Evolutionary conservation across 352 stramenopile genomes (phyloP), one percentile per base, ranked within the genome.

Genomic region (Pythium brassicae): DNA sequence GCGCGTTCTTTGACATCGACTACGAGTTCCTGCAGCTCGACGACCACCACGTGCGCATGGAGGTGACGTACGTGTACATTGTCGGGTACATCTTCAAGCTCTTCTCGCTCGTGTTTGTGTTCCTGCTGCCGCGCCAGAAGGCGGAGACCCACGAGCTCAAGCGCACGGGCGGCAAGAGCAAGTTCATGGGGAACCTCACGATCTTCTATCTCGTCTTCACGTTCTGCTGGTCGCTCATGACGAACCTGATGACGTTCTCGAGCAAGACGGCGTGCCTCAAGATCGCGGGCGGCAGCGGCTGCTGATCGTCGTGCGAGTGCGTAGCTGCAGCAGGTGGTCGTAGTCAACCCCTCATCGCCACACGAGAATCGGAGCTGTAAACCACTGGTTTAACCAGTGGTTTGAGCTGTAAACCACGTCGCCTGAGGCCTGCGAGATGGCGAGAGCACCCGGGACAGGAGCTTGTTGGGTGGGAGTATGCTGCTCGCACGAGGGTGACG

Each of bases 231-330:
- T 54, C 61, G 19, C 49, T 72, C 40, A 69, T 57, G 47, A 69
- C 57, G 23, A 72, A 69, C 43, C 15, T 72, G 27, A 49, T 72
- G 46, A 34, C 46, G 22, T 56, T 72, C 43, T 72, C 46, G 34
- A 55, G 25, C 42, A 55, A 46, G 44, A 60, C 54, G 19, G 12
- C 29, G 44, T 60, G 54, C 17, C 54, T 60, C 15, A 44, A 46
- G 44, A 60, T 53, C 54, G 54, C 54, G 1, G 54, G 54, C 14
- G 54, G 54, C 42, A 39, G 22, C 20, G 46, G 46, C 35, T 60
- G 54, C 25, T 94, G 95, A 22, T 79, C 86, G 63, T 89, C 84
- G 44, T 92, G 76, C n/a, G 40, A 46, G n/a, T 45, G n/a, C n/a
- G n/a, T n/a, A n/a, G n/a, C n/a, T n/a, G n/a, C n/a, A n/a, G n/a